Base-by-base conservation (phyloP, 257 asterid genomes). In the Ophiorrhiza pumila region DNA sequence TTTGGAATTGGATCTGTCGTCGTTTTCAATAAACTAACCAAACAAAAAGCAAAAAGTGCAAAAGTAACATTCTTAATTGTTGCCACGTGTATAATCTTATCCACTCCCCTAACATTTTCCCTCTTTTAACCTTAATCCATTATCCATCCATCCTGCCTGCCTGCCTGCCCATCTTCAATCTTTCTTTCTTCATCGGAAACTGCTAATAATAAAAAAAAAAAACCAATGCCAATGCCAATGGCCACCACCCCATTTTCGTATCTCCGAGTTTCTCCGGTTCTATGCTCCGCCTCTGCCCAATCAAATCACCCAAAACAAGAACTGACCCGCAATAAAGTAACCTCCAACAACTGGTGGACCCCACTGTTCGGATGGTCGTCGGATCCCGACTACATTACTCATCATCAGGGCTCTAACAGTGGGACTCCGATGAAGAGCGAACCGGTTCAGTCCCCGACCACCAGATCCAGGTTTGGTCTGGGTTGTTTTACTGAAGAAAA, bases 401-500 rank as follows among this genome's bases (percentile, higher is more conserved):
- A n/a, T n/a, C n/a, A n/a, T n/a, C 77, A 60, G 73, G 50, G 73
- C 60, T 31, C 63, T n/a, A 25, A 47, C 25, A 45, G 17, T 77
- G 77, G 84, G 50, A 45, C 62, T 45, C 23, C 22, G n/a, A 8
- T 7, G 11, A 72, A 68, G 50, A 42, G 15, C 41, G 65, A 50
- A 20, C 17, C n/a, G 43, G 70, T 11, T 4, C n/a, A 10, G 22
- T 7, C 35, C 53, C 65, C 45, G 71, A 52, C 74, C 37, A 59
- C 58, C 22, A 85, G 80, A 81, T 65, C 75, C 73, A 83, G 86
- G 81, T 73, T 86, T 62, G 65, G 34, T 29, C 80, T 85, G 32
- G 91, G 89, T 1, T 65, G 78, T 35, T 88, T 90, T 68, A 84
- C 96, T 29, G 96, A 87, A 72, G 91, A 88, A 56, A 90, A 90